These are phyloP conservation scores for Pogostemon cablin DNA, from an alignment of 257 asterid species.

Conservation along the genomic window DNA sequence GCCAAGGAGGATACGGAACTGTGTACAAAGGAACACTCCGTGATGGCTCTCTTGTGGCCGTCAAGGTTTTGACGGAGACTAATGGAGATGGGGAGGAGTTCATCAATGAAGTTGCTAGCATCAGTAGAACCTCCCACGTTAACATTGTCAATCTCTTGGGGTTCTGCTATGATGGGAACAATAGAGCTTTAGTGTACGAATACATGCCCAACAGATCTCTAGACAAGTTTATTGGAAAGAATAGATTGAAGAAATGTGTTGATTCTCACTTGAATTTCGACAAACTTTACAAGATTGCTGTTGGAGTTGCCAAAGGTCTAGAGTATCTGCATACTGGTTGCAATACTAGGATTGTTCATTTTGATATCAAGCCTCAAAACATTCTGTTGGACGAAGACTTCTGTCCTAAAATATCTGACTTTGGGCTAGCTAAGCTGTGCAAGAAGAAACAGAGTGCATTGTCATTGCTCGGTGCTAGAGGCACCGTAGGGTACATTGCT, in stretches of 20 bases:
- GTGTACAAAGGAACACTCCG: not conserved
- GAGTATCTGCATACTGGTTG: not conserved
- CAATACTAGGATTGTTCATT: constrained; percentile 33
- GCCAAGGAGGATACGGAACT: not conserved
- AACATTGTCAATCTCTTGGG: no score
- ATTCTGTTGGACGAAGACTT: constrained; percentile 62
- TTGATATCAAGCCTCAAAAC: constrained; percentile 71
- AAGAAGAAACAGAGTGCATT: not conserved
- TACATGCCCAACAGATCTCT: constrained; percentile 50
- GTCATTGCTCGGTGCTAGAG: not conserved
- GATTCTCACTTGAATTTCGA: constrained; percentile 29
- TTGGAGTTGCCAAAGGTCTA: constrained; percentile 45
- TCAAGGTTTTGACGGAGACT: not conserved
- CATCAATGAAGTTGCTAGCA: not conserved
- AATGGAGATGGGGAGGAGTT: not conserved
- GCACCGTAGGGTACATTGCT: constrained; percentile 49
- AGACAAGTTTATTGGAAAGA: not conserved
- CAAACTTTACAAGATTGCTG: constrained; percentile 55
- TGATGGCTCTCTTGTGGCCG: not conserved
- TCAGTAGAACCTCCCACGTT: no score
- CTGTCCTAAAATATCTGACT: constrained; percentile 69
- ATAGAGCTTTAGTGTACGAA: not conserved
- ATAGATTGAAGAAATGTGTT: not conserved
- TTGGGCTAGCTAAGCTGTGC: constrained; percentile 23
- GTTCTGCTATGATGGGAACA: not conserved